A percentile compares a stretch with the other conserved stretches of the same genome.
These are phyloP conservation scores for Monilinia polystroma DNA, from an alignment of 2,329 filamentous ascomycete genomes.

Conservation along the genomic window DNA sequence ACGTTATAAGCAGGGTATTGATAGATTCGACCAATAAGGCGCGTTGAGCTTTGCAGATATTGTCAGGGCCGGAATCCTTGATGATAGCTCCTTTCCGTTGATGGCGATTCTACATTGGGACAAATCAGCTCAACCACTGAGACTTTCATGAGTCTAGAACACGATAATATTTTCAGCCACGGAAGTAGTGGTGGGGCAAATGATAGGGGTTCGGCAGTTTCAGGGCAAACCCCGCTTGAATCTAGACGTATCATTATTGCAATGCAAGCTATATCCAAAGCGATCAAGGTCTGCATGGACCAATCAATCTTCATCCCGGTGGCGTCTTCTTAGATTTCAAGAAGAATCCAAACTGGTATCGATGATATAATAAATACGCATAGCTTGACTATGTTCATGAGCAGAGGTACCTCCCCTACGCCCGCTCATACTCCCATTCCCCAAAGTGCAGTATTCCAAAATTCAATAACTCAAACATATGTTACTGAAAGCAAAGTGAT, in stretches of 20 bases:
- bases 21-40: background rate
- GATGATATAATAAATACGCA: background rate
- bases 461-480: background rate
- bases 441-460: background rate
- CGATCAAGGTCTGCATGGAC: background rate
- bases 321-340: background rate
- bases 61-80: background rate
- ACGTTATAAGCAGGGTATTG: background rate
- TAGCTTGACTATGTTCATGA: background rate
- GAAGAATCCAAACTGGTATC: background rate
- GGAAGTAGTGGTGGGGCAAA: background rate
- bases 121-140: background rate
- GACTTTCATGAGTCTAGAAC: background rate
- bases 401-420: background rate
- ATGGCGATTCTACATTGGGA: background rate
- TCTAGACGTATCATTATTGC: background rate
- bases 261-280: constrained; percentile 1
- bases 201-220: background rate
- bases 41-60: constrained; percentile 2
- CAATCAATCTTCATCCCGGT: background rate
- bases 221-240: background rate
- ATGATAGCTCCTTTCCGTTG: background rate
- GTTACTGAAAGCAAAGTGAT: background rate
- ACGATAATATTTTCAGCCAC: background rate
- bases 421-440: background rate